Percentiles rank a stretch among this genome's conserved stretches.
Evolutionary conservation across 441 rosid species (phyloP).

Genomic region (Macaranga tanarius): DNA sequence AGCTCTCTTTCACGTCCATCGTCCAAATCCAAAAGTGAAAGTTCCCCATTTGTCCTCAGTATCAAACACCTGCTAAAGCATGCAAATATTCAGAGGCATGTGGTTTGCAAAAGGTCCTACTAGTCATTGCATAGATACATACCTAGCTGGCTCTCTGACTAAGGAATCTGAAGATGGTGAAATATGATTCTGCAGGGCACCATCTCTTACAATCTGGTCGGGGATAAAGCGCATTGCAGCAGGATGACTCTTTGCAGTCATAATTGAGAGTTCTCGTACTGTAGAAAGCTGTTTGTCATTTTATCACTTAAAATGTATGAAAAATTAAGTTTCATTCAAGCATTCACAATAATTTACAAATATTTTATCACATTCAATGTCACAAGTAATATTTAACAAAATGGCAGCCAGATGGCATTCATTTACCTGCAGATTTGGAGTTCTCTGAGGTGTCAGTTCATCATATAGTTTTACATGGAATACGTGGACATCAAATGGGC

Average conservation of each 20-base stretch:
- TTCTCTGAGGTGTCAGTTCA: conserved; percentile 75
- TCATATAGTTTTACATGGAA: conserved; percentile 74
- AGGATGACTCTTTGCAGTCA: conserved; percentile 99
- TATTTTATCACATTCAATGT: conserved; percentile 5
- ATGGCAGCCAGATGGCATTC: conserved; percentile 19
- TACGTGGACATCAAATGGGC: conserved; percentile 87
- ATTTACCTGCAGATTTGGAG: conserved; percentile 84
- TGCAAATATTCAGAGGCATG: conserved; percentile 31
- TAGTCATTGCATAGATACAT: conserved; percentile 26
- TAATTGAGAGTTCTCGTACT: conserved; percentile 99
- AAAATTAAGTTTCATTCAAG: conserved; percentile 38
- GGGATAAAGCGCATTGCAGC: conserved; percentile 98
- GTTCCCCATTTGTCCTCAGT: conserved; percentile 91
- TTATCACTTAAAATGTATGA: conserved; percentile 92
- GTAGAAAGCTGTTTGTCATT: conserved; percentile 99
- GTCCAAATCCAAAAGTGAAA: conserved; percentile 94
- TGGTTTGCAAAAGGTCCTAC: conserved; percentile 24
- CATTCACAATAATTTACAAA: conserved; percentile 24
- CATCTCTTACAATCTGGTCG: conserved; percentile 68
- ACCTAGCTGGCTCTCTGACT: conserved; percentile 88
- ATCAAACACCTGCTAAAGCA: conserved; percentile 74
- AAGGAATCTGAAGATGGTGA: conserved; percentile 50
- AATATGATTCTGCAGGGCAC: conserved; percentile 40
- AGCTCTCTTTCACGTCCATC: conserved; percentile 98
- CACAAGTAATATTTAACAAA: conserved; percentile 12